These are phyloP conservation scores for Holtermannia corniformis DNA, from an alignment of 768 basidiomycete species.

Conservation along the genomic window DNA sequence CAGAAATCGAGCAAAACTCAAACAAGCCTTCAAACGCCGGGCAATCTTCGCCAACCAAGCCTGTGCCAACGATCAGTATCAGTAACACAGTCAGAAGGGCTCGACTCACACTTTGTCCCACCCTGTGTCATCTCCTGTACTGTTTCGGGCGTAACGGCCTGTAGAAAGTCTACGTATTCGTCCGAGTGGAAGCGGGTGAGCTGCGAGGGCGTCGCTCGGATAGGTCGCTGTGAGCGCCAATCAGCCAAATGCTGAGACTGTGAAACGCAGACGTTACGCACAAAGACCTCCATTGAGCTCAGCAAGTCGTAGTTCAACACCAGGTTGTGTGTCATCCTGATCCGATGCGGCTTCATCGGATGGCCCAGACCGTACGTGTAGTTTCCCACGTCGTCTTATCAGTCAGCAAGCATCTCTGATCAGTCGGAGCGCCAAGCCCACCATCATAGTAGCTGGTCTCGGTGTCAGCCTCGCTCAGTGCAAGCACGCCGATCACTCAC, in stretches of 20 bases:
- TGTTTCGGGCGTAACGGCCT: constrained; percentile 82
- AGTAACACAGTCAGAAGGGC: constrained; percentile 21
- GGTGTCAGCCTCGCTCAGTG: not conserved
- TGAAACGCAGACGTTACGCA: constrained; percentile 42
- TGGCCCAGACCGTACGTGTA: constrained; percentile 81
- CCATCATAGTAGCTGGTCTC: constrained; percentile 10
- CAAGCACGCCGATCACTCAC: constrained; percentile 1
- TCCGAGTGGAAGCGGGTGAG: constrained; percentile 98
- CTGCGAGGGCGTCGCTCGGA: constrained; percentile 58
- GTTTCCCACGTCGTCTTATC: constrained; percentile 46
- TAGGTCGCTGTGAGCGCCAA: constrained; percentile 50
- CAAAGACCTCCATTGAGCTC: constrained; percentile 67
- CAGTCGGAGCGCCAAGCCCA: not conserved
- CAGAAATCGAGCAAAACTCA: constrained; percentile 93
- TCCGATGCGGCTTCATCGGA: constrained; percentile 93
- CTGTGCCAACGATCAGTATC: no score
- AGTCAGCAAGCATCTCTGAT: not conserved
- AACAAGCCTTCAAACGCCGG: constrained; percentile 94
- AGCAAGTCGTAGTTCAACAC: constrained; percentile 78
- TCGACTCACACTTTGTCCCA: constrained; percentile 77
- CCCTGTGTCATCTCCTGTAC: constrained; percentile 73
- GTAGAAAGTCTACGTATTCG: constrained; percentile 90
- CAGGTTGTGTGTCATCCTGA: constrained; percentile 86
- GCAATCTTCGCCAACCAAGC: constrained; percentile 79
- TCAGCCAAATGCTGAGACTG: not conserved